Evolutionary conservation across 768 basidiomycete genomes (phyloP), one percentile per base, ranked within the genome.

Genomic region (Boletus reticulatus): DNA sequence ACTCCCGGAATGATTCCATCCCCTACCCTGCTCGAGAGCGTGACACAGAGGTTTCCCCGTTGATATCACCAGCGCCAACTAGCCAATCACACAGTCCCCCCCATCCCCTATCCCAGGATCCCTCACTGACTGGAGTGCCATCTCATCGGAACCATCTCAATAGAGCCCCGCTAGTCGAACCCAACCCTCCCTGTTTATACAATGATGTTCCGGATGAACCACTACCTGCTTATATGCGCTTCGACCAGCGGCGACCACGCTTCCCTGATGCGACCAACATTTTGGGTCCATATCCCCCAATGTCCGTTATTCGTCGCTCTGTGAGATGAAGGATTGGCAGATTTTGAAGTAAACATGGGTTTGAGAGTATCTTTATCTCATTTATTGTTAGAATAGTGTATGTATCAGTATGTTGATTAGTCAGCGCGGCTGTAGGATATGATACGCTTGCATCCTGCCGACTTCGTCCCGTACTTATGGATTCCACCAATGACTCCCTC

Each of bases 401-500:
- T 29, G 29, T 29, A 29, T 29, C 6, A 29, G 9, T 29, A 29
- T 29, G 27, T 29, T 29, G 29, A 29, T 29, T 29, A 29, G 29
- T 29, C 29, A 29, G 29, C 29, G 29, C 8, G 9, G 29, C 29
- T 29, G 9, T 9, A 27, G 7, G 27, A 27, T 27, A 27, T 8
- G 27, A 27, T 27, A 27, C 27, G 27, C 27, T 29, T 29, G 29
- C 29, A 29, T 29, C 29, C 29, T 9, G 29, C 29, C 29, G 29
- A 29, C 29, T 9, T 29, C 29, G 29, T 29, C 29, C 29, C 34
- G 38, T 39, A n/a, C n/a, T n/a, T n/a, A 43, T 53, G 45, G 37
- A 53, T 29, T 29, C 20, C 20, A 13, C 45, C 4, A 19, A 8
- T 6, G 56, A 90, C 63, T 66, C 83, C 22, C 73, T 91, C 16